phyloP scores from a whole-genome alignment of 352 stramenopile genomes.

The Blastocystis sp. region DNA sequence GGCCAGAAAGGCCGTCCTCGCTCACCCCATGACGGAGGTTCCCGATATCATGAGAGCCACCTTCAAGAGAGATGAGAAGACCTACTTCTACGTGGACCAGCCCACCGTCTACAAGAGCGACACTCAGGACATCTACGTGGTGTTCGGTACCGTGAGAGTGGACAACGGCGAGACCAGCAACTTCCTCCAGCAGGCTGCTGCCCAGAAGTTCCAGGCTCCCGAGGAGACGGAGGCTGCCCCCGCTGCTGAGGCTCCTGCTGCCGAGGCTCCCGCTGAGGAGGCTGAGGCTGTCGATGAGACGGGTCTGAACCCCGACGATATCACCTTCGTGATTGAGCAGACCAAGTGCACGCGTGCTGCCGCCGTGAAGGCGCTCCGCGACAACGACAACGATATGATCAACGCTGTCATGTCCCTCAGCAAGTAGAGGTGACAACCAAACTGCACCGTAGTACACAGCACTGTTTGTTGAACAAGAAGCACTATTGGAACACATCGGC shows the following conservation, averaged over 20 bases:
- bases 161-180: constrained; percentile 13
- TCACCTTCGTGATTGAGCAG: constrained; percentile 64
- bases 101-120: constrained; percentile 46
- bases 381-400: constrained; percentile 66
- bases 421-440: constrained; percentile 16
- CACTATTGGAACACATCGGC: constrained; percentile 51
- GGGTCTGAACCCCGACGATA: constrained; percentile 53
- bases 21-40: constrained; percentile 16
- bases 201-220: constrained; percentile 34
- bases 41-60: constrained; percentile 57
- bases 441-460: constrained; percentile 34
- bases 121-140: constrained; percentile 13
- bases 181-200: constrained; percentile 29
- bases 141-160: constrained; percentile 55
- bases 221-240: constrained; percentile 1
- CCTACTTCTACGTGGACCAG: constrained; percentile 53
- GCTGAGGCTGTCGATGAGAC: constrained; percentile 52
- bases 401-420: constrained; percentile 66
- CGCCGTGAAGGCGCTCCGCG: constrained; percentile 46
- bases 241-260: constrained; percentile 1
- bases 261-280: not conserved
- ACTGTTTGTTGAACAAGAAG: not conserved
- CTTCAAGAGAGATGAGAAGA: constrained; percentile 63
- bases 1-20: constrained; percentile 34
- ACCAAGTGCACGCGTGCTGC: constrained; percentile 49